phyloP scores from a whole-genome alignment of 768 basidiomycete genomes.

The Strobilomyces confusus region DNA sequence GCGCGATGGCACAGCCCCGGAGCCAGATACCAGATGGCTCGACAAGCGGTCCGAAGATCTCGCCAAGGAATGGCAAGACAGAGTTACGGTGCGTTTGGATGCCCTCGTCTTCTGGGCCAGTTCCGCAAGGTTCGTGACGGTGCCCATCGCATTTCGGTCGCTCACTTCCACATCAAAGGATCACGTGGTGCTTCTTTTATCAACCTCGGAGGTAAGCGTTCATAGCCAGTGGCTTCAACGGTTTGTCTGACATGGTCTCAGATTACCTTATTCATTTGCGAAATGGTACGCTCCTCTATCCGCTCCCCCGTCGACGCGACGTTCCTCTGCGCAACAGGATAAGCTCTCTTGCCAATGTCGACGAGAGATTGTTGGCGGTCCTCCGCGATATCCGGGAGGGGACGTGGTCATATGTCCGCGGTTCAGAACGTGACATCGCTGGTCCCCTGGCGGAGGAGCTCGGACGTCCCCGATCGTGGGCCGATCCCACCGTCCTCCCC shows the following conservation, averaged over 20 bases:
- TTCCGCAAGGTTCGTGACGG: conserved; percentile 58
- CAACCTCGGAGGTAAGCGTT: conserved; percentile 57
- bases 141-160: not conserved
- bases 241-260: conserved; percentile 16
- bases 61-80: conserved; percentile 29
- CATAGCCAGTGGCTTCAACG: not conserved
- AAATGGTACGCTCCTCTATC: conserved; percentile 46
- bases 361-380: conserved; percentile 50
- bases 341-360: conserved; percentile 61
- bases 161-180: conserved; percentile 40
- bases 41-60: conserved; percentile 19
- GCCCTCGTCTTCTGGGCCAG: conserved; percentile 73
- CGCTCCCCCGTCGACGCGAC: not conserved
- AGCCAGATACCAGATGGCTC: not conserved
- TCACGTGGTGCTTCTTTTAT: conserved; percentile 90
- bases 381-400: conserved; percentile 52
- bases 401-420: conserved; percentile 56
- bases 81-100: conserved; percentile 51
- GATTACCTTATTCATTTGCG: conserved; percentile 45
- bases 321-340: conserved; percentile 42
- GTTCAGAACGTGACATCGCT: conserved; percentile 42
- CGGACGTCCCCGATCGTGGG: conserved; percentile 60
- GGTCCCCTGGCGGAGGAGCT: conserved; percentile 48
- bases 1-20: not conserved
- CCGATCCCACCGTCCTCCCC: conserved; percentile 55